Evolutionary conservation across 2,329 filamentous ascomycete genomes (phyloP).

Genomic region (Dryadomyces quercivorus): DNA sequence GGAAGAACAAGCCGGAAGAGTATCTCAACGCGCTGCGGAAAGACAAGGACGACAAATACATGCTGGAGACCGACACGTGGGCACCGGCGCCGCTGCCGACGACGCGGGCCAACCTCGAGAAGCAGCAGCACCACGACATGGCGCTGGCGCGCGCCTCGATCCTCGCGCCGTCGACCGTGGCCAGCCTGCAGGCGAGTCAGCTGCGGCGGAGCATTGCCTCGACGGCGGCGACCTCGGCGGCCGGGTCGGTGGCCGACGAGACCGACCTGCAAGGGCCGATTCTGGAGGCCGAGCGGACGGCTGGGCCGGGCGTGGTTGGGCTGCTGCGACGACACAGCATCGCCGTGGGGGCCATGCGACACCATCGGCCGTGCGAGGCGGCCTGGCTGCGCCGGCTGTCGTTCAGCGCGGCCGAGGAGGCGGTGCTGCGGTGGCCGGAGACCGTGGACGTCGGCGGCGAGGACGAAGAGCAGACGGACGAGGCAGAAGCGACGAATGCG

Average conservation of each 20-base stretch:
- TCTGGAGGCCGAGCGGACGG: slow-evolving; percentile 33
- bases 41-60: slow-evolving; percentile 5
- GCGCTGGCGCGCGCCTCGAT: not conserved
- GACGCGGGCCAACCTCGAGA: not conserved
- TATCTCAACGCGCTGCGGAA: slow-evolving; percentile 32
- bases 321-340: slow-evolving; percentile 53
- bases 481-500: not conserved
- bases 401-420: slow-evolving; percentile 64
- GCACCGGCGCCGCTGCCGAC: not conserved
- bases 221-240: slow-evolving; percentile 39
- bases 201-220: slow-evolving; percentile 30
- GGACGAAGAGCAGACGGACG: not conserved
- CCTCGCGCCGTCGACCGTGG: not conserved
- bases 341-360: slow-evolving; percentile 14
- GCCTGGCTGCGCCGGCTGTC: slow-evolving; percentile 61
- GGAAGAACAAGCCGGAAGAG: slow-evolving; percentile 52
- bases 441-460: slow-evolving; percentile 21
- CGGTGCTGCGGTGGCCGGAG: slow-evolving; percentile 55
- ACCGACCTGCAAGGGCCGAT: slow-evolving; percentile 44
- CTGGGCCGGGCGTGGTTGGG: slow-evolving; percentile 22
- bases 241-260: slow-evolving; percentile 47
- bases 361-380: not conserved
- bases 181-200: slow-evolving; percentile 21
- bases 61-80: slow-evolving; percentile 4
- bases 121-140: not conserved